Conservation (phyloP, 2,329 filamentous ascomycete genomes). For the Pseudofabraea citricarpa region DNA sequence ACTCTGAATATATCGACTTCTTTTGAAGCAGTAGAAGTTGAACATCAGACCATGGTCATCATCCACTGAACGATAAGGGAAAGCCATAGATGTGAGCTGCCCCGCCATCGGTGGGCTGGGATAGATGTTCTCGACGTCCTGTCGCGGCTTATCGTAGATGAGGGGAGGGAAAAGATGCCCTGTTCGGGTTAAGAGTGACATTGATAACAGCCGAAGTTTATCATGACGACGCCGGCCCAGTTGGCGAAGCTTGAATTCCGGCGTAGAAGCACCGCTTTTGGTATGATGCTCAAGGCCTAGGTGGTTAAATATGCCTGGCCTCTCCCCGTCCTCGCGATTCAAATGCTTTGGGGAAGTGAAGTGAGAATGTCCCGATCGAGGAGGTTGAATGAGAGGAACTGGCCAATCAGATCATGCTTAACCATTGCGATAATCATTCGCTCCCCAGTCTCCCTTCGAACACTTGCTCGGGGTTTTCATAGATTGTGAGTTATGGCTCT, state of each 20-base stretch:
- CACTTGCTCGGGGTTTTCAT: too few species aligned
- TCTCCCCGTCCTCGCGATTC: background rate
- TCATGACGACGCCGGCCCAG: background rate
- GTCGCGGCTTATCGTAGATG: background rate
- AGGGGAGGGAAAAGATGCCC: constrained; percentile 1
- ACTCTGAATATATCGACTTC: background rate
- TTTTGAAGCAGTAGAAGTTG: background rate
- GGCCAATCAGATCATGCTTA: too few species aligned
- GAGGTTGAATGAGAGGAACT: constrained; percentile 1
- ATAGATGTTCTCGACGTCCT: background rate
- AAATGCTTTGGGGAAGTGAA: background rate
- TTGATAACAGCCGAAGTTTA: background rate
- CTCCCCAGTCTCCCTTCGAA: too few species aligned
- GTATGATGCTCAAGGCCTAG: background rate
- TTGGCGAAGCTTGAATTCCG: background rate
- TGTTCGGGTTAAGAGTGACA: background rate
- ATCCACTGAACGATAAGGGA: background rate
- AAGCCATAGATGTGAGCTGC: background rate
- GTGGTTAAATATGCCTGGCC: background rate
- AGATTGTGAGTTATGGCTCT: too few species aligned
- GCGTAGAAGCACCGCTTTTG: constrained; percentile 1
- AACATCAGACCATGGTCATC: background rate
- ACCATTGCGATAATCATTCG: too few species aligned
- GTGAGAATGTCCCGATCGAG: background rate
- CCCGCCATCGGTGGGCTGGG: background rate